phyloP scores from a whole-genome alignment of 2,329 filamentous ascomycete genomes.

The Zalaria sp. region DNA sequence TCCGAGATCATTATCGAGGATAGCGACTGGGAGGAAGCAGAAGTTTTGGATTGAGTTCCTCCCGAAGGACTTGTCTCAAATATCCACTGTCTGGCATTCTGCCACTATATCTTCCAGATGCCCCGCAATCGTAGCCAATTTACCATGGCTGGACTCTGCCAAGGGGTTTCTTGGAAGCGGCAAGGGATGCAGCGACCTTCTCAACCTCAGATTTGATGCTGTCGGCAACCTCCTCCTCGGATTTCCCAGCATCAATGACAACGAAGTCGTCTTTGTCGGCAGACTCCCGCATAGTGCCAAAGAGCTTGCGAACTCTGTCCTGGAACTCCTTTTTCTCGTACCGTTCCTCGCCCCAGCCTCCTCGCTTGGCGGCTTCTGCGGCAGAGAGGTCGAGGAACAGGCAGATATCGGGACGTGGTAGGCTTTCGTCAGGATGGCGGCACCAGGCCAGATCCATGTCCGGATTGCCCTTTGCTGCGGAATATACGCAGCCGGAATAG shows the following conservation, averaged over 20 bases:
- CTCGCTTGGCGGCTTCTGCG: conserved; percentile 55
- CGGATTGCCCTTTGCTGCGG: conserved; percentile 69
- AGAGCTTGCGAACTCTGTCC: conserved; percentile 59
- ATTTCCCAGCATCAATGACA: conserved; percentile 39
- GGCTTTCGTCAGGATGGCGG: conserved; percentile 66
- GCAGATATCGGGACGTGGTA: conserved; percentile 77
- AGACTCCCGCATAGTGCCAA: conserved; percentile 38
- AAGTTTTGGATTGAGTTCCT: conserved; percentile 17
- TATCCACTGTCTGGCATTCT: too few species aligned
- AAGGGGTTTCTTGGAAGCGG: conserved; percentile 2
- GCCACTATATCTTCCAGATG: too few species aligned
- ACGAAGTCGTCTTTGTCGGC: conserved; percentile 38
- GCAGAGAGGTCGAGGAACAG: conserved; percentile 75
- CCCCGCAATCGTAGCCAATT: too few species aligned
- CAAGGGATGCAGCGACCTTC: conserved; percentile 4
- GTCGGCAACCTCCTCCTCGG: conserved; percentile 36
- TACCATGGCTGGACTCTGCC: conserved; percentile 4
- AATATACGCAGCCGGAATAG: conserved; percentile 88
- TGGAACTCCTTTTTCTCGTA: conserved; percentile 85
- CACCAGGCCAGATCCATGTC: conserved; percentile 64
- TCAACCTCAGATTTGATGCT: conserved; percentile 15
- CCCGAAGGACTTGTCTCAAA: too few species aligned
- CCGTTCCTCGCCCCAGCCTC: conserved; percentile 78
- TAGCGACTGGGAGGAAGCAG: conserved; percentile 39
- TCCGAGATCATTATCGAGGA: conserved; percentile 31